These are phyloP conservation scores for Epichloe brachyelytri DNA, from an alignment of 2,329 filamentous ascomycete species.

Conservation along the genomic window DNA sequence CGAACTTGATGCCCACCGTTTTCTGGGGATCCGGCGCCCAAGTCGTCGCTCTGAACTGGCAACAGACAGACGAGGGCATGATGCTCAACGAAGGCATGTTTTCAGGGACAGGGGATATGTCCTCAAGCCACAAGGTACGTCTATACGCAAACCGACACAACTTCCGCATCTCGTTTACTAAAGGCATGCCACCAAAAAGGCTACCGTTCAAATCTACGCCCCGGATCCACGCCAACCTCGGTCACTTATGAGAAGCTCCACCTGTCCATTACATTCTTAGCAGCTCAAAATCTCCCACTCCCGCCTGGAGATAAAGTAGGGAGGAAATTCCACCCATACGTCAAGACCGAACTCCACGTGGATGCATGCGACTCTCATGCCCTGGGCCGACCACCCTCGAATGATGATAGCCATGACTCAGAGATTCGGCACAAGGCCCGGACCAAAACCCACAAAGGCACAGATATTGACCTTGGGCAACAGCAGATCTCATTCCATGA, in stretches of 20 bases:
- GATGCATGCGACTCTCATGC: conserved; percentile 44
- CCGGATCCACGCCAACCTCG: conserved; percentile 12
- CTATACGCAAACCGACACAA: not conserved
- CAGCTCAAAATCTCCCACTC: conserved; percentile 63
- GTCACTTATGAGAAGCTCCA: conserved; percentile 47
- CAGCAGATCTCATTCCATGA: conserved; percentile 45
- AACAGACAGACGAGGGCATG: conserved; percentile 80
- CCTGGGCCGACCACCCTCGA: conserved; percentile 21
- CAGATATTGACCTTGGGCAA: conserved; percentile 48
- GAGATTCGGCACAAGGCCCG: conserved; percentile 42
- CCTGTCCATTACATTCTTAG: conserved; percentile 60
- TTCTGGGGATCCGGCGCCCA: conserved; percentile 87
- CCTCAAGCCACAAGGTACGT: conserved; percentile 60
- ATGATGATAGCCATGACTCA: conserved; percentile 25
- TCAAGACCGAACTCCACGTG: conserved; percentile 75
- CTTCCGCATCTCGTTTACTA: not conserved
- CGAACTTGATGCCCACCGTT: conserved; percentile 71
- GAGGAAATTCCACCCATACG: conserved; percentile 59
- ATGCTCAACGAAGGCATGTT: conserved; percentile 97
- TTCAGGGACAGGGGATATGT: conserved; percentile 70
- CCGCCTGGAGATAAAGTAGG: conserved; percentile 37
- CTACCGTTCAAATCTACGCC: conserved; percentile 17
- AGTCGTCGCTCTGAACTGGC: conserved; percentile 89
- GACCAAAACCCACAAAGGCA: conserved; percentile 44
- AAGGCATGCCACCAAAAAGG: conserved; percentile 8